Evolutionary conservation across 106 monocot genomes (phyloP), one percentile per base, ranked within the genome.

Genomic region (Dioscorea dumetorum): DNA sequence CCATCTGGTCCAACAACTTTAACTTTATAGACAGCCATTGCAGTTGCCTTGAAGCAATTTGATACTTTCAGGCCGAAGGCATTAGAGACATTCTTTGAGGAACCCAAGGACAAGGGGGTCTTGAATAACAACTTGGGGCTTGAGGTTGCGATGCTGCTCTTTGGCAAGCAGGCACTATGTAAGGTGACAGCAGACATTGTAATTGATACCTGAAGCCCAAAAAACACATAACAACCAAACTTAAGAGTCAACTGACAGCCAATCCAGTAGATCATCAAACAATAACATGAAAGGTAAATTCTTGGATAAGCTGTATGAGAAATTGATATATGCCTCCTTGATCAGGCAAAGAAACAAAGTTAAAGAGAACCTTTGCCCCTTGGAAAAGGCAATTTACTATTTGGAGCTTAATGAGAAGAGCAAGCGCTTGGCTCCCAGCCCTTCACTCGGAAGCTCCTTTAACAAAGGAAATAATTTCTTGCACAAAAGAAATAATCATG

Each of bases 11-110:
- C 19, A 8, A 89, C 31, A 18, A 89, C 74, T 74, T 89, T 89
- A 71, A 89, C 85, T 61, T 89, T 89, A 79, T 85, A 77, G 7
- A 72, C 66, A 15, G 88, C 85, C 73, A 76, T 78, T 11, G 85
- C 74, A 1, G 69, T 66, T 48, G 74, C 72, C 33, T 68, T 66
- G 66, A 81, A 83, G 59, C 72, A 20, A 61, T 67, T 79, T 1
- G 85, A 75, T 14, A 52, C 34, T 66, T 73, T 87, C 71, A 84
- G 53, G 32, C 70, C 68, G 21, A 74, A 72, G 18, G 70, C 17
- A 33, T 73, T 80, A 12, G 76, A 76, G 32, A 71, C 60, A 13
- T 24, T 68, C 20, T 49, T 64, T 1, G 70, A 13, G 58, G 68
- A 85, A 41, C 74, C 72, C 1, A 80, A 48, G 12, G 71, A 70